Percentiles rank a stretch among this genome's conserved stretches.
phyloP scores from a whole-genome alignment of 2,329 filamentous ascomycete species.

The Domatiomyces catenatus region DNA sequence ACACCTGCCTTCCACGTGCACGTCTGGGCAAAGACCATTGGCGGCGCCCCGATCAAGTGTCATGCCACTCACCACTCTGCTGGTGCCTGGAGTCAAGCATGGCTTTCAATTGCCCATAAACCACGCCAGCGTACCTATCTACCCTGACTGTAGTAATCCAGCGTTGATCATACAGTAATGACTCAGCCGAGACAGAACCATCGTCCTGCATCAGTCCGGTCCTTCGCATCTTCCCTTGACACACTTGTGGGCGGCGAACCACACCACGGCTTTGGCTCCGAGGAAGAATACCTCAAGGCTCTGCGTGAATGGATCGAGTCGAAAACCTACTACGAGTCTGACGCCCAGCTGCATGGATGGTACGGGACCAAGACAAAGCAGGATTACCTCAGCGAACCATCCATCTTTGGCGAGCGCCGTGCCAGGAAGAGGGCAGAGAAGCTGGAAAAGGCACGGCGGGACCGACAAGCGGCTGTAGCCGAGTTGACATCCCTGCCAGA shows the following conservation, averaged over 20 bases:
- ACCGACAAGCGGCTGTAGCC: not conserved
- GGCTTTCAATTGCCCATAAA: too few relatives aligned
- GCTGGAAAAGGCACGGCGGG: not conserved
- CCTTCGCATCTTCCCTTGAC: constrained; percentile 38
- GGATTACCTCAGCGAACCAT: constrained; percentile 5
- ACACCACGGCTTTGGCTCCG: constrained; percentile 10
- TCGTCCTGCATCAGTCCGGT: constrained; percentile 17
- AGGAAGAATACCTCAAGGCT: constrained; percentile 9
- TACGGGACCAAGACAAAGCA: constrained; percentile 10
- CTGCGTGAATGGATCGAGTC: constrained; percentile 8
- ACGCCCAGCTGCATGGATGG: constrained; percentile 7
- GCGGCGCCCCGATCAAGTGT: too few relatives aligned
- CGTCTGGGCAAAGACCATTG: too few relatives aligned
- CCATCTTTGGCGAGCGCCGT: not conserved
- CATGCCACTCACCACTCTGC: too few relatives aligned
- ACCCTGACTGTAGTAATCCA: too few relatives aligned
- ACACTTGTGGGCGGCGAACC: constrained; percentile 8
- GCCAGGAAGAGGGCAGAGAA: not conserved
- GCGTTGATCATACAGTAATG: too few relatives aligned
- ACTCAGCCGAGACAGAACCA: too few relatives aligned
- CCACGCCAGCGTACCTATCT: too few relatives aligned
- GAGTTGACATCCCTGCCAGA: not conserved
- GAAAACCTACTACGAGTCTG: constrained; percentile 7
- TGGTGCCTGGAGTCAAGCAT: too few relatives aligned
- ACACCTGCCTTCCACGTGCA: too few relatives aligned